Evolutionary conservation across 768 basidiomycete genomes (phyloP).

Genomic region (Tylopilus vinaceipallidus): DNA sequence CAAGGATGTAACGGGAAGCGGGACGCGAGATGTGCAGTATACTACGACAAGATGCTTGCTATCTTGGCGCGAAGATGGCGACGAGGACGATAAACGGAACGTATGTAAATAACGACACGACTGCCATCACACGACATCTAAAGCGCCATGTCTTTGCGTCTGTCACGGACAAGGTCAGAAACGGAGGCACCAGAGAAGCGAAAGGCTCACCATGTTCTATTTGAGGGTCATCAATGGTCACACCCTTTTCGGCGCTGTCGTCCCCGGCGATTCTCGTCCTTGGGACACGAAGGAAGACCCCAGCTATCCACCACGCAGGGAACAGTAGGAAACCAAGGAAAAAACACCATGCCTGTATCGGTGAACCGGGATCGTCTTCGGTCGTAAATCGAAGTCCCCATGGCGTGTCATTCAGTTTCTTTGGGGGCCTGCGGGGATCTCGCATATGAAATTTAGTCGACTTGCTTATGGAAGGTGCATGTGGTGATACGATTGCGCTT

Average conservation of each 20-base stretch:
- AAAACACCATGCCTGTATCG: conserved; percentile 75
- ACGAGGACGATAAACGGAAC: conserved; percentile 75
- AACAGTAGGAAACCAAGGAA: conserved; percentile 64
- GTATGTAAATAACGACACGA: conserved; percentile 68
- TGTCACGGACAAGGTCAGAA: conserved; percentile 27
- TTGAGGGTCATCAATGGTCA: conserved; percentile 76
- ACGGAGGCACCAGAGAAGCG: background rate
- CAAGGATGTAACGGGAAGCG: conserved; percentile 19
- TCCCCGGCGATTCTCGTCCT: conserved; percentile 61
- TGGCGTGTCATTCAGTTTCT: conserved; percentile 50
- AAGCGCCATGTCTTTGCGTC: conserved; percentile 74
- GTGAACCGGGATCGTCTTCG: conserved; percentile 49
- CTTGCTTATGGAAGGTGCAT: conserved; percentile 65
- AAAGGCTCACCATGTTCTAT: conserved; percentile 64
- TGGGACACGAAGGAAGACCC: conserved; percentile 52
- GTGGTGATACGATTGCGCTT: conserved; percentile 73
- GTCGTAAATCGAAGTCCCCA: conserved; percentile 60
- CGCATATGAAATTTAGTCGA: conserved; percentile 75
- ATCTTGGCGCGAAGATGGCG: conserved; percentile 55
- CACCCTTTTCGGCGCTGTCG: conserved; percentile 59
- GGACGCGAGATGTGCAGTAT: conserved; percentile 10
- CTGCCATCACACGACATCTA: conserved; percentile 73
- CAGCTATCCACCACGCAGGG: conserved; percentile 67
- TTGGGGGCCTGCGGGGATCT: conserved; percentile 68
- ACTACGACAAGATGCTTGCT: conserved; percentile 14